phyloP scores from a whole-genome alignment of 345 rosid genomes.

The Populus simonii region DNA sequence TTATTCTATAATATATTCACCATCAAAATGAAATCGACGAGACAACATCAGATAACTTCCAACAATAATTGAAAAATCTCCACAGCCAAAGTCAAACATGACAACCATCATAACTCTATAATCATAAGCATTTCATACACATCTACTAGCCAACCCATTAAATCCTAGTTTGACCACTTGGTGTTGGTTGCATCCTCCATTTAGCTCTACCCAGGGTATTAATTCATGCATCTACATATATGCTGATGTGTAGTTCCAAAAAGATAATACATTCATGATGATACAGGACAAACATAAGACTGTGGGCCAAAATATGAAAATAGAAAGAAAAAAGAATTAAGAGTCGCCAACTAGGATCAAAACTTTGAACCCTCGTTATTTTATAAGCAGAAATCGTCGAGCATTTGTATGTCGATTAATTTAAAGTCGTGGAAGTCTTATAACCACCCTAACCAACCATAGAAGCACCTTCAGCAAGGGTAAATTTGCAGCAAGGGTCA shows the following conservation, averaged over 20 bases:
- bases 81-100: not conserved
- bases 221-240: not conserved
- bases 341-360: not conserved
- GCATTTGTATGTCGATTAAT: not conserved
- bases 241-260: not conserved
- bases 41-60: not conserved
- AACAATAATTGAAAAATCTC: not conserved
- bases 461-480: not conserved
- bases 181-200: not conserved
- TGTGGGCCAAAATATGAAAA: not conserved
- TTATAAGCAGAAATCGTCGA: not conserved
- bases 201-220: not conserved
- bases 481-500: not conserved
- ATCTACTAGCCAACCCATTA: not conserved
- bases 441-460: not conserved
- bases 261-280: not conserved
- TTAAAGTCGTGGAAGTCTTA: not conserved
- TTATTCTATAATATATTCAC: not conserved
- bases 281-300: not conserved
- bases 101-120: not conserved
- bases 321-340: not conserved
- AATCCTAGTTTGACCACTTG: not conserved
- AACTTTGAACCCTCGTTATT: not conserved
- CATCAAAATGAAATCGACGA: not conserved
- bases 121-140: not conserved